phyloP scores from a whole-genome alignment of 148 eudicot species.

The Pharnaceum exiguum region DNA sequence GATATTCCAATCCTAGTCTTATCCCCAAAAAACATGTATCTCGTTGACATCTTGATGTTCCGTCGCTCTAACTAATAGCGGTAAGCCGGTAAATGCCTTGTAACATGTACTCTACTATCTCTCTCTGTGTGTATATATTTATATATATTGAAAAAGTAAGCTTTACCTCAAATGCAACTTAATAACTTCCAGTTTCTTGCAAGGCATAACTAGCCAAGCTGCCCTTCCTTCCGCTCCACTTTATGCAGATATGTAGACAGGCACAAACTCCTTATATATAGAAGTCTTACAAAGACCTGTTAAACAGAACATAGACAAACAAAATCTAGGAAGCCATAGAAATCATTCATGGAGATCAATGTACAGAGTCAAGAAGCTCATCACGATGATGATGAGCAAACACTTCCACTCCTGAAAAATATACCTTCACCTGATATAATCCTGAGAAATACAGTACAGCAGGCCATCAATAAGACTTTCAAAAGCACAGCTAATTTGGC shows the following conservation, averaged over 20 bases:
- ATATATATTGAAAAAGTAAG: no score
- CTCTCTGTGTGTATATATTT: no score
- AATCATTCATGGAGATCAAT: conserved; percentile 28
- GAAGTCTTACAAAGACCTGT: conserved; percentile 1
- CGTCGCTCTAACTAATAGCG: no score
- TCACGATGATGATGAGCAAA: conserved; percentile 22
- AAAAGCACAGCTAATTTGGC: conserved; percentile 66
- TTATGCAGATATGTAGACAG: conserved; percentile 9
- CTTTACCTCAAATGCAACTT: conserved; percentile 13
- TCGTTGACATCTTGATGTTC: no score
- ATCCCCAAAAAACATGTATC: no score
- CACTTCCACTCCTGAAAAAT: conserved; percentile 40
- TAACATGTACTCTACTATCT: no score
- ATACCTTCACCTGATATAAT: conserved; percentile 20
- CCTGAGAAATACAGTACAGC: conserved; percentile 43
- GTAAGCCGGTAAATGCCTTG: no score
- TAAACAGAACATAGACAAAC: neutral
- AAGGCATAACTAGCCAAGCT: conserved; percentile 35
- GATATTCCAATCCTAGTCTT: no score
- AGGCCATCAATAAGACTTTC: conserved; percentile 62
- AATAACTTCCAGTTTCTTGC: conserved; percentile 45
- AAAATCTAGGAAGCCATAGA: neutral
- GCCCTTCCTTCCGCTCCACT: conserved; percentile 36
- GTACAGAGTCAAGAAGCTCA: conserved; percentile 15
- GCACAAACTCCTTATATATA: neutral